Percentiles rank a stretch among this genome's conserved stretches.
These are phyloP conservation scores for Pseudogymnoascus sp. DNA, from an alignment of 2,329 filamentous ascomycete genomes.

Conservation along the genomic window DNA sequence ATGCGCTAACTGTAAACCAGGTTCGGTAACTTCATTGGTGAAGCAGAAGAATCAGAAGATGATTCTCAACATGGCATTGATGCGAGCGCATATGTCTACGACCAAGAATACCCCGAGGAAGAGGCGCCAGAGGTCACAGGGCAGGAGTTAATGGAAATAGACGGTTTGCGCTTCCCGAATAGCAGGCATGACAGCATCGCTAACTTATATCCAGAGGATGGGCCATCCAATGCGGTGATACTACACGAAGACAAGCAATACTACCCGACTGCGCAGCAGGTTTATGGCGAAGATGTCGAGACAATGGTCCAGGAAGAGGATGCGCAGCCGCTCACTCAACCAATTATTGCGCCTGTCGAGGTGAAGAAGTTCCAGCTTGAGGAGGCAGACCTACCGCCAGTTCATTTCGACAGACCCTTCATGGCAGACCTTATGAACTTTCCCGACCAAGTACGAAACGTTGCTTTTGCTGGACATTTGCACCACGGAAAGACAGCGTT, in stretches of 20 bases:
- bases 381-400: constrained; percentile 80
- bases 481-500: constrained; percentile 98
- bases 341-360: constrained; percentile 87
- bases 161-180: constrained; percentile 44
- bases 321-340: constrained; percentile 82
- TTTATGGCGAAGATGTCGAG: constrained; percentile 91
- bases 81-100: constrained; percentile 71
- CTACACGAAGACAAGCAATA: constrained; percentile 99
- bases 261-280: constrained; percentile 93
- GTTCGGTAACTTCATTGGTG: constrained; percentile 98
- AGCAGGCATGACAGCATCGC: constrained; percentile 12
- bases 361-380: constrained; percentile 95
- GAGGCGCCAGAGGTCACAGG: constrained; percentile 55
- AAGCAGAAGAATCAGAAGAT: constrained; percentile 79
- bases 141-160: constrained; percentile 88
- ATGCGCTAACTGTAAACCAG: constrained; percentile 36
- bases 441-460: constrained; percentile 86
- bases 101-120: constrained; percentile 58
- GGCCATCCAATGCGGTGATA: constrained; percentile 91
- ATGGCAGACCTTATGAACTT: constrained; percentile 96
- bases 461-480: constrained; percentile 84
- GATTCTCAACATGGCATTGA: constrained; percentile 72
- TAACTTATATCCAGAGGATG: constrained; percentile 49
- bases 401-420: constrained; percentile 81
- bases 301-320: constrained; percentile 96